A percentile compares a stretch with the other conserved stretches of the same genome.
Evolutionary conservation across 2,329 filamentous ascomycete genomes (phyloP).

Genomic region (Whalleya microplaca): DNA sequence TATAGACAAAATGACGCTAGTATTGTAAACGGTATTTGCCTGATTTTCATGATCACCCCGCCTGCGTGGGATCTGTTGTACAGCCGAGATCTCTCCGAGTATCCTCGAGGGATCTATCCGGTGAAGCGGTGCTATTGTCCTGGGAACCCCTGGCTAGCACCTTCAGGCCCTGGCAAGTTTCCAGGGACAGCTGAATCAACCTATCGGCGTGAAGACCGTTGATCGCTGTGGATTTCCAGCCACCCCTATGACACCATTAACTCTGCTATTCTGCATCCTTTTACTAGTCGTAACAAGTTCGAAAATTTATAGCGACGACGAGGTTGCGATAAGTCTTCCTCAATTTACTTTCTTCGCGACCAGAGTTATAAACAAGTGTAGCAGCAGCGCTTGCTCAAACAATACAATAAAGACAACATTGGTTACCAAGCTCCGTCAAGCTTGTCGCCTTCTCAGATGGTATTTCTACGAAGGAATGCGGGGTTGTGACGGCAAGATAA

Average conservation of each 20-base stretch:
- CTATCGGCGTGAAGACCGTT: slow-evolving; percentile 15
- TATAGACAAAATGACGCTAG: neutral
- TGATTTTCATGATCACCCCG: slow-evolving; percentile 25
- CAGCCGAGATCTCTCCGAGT: slow-evolving; percentile 23
- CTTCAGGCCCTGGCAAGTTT: slow-evolving; percentile 17
- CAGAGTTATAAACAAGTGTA: too few relatives aligned
- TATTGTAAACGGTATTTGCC: slow-evolving; percentile 14
- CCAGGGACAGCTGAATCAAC: slow-evolving; percentile 13
- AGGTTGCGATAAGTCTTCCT: neutral
- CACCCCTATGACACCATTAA: neutral
- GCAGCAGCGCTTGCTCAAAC: too few relatives aligned
- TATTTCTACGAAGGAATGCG: neutral
- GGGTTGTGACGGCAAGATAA: slow-evolving; percentile 1
- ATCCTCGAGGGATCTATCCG: slow-evolving; percentile 23
- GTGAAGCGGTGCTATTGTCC: slow-evolving; percentile 26
- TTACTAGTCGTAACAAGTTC: neutral
- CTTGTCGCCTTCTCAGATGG: neutral
- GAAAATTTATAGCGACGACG: neutral
- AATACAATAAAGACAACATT: too few relatives aligned
- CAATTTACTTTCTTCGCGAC: too few relatives aligned
- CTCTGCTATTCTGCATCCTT: neutral
- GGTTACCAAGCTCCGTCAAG: neutral
- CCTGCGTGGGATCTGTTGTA: slow-evolving; percentile 19
- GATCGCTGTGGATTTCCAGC: neutral
- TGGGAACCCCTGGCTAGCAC: slow-evolving; percentile 18